Percentiles rank a stretch among this genome's conserved stretches.
Evolutionary conservation across 2,329 filamentous ascomycete genomes (phyloP).

Genomic region (Pseudocercospora vitis): DNA sequence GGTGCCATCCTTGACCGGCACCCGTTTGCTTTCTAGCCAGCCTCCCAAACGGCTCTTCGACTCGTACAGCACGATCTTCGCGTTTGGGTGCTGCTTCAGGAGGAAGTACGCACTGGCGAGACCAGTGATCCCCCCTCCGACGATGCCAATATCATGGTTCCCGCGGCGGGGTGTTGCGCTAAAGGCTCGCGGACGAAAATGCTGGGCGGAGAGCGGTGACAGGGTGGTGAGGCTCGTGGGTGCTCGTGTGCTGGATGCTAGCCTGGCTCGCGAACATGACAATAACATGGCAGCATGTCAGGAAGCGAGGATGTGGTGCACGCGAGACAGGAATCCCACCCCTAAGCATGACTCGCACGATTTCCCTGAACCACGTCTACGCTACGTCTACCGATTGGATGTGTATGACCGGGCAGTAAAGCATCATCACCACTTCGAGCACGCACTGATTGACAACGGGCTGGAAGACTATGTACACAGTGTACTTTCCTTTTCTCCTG

Average conservation of each 20-base stretch:
- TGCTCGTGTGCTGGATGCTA: conserved; percentile 1
- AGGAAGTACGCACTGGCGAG: conserved; percentile 77
- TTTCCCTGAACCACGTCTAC: too few relatives aligned
- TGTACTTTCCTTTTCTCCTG: too few relatives aligned
- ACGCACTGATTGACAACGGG: too few relatives aligned
- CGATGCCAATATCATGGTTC: conserved; percentile 58
- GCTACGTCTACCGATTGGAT: too few relatives aligned
- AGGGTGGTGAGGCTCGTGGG: background rate
- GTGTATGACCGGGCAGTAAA: too few relatives aligned
- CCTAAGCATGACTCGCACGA: too few relatives aligned
- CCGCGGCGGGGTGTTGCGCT: conserved; percentile 18
- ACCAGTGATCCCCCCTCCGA: conserved; percentile 82
- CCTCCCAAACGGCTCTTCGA: conserved; percentile 69
- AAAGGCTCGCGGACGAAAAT: conserved; percentile 8
- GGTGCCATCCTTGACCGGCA: conserved; percentile 60
- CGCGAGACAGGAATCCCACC: too few relatives aligned
- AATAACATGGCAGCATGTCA: background rate
- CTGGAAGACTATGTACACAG: too few relatives aligned
- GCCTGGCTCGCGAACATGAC: background rate
- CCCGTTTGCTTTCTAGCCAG: conserved; percentile 71
- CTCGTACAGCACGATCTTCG: conserved; percentile 81
- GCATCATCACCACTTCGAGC: too few relatives aligned
- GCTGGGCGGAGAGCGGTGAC: background rate
- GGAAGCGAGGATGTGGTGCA: background rate
- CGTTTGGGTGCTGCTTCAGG: conserved; percentile 63